These are phyloP conservation scores for Aspergillus japonicus DNA, from an alignment of 2,329 filamentous ascomycete genomes.

Conservation along the genomic window DNA sequence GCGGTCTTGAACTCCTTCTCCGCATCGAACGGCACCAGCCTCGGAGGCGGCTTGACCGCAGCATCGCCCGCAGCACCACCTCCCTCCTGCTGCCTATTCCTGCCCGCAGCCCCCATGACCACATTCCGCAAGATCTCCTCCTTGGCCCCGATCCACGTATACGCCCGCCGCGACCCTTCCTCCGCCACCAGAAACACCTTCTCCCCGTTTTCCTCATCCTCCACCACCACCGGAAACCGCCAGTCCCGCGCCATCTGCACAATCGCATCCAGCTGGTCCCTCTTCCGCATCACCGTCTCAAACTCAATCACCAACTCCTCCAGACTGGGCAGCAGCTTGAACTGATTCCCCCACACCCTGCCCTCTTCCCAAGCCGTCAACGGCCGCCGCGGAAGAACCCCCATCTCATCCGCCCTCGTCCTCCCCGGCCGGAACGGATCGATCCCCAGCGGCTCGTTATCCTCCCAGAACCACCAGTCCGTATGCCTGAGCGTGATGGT, in stretches of 20 bases:
- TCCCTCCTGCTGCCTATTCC: no score
- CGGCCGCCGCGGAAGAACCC: background rate
- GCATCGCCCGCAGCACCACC: background rate
- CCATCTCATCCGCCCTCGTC: background rate
- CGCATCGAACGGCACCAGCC: background rate
- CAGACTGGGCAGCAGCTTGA: background rate
- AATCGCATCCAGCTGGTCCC: background rate
- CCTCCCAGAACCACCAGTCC: conserved; percentile 52
- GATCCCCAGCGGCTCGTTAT: conserved; percentile 38
- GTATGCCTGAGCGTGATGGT: conserved; percentile 52
- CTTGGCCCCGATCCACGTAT: background rate
- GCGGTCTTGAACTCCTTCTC: background rate
- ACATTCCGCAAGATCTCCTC: background rate
- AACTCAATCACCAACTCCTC: background rate
- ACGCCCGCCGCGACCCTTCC: background rate
- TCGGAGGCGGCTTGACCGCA: background rate
- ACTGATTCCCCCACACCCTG: background rate
- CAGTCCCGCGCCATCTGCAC: background rate
- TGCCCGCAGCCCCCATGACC: background rate
- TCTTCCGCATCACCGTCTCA: background rate
- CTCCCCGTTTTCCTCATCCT: background rate
- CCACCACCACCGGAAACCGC: background rate
- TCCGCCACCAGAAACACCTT: background rate
- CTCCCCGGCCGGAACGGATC: conserved; percentile 5
- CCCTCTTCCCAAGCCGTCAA: background rate